phyloP scores from a whole-genome alignment of 2,329 filamentous ascomycete species.

The Cercospora zeina region DNA sequence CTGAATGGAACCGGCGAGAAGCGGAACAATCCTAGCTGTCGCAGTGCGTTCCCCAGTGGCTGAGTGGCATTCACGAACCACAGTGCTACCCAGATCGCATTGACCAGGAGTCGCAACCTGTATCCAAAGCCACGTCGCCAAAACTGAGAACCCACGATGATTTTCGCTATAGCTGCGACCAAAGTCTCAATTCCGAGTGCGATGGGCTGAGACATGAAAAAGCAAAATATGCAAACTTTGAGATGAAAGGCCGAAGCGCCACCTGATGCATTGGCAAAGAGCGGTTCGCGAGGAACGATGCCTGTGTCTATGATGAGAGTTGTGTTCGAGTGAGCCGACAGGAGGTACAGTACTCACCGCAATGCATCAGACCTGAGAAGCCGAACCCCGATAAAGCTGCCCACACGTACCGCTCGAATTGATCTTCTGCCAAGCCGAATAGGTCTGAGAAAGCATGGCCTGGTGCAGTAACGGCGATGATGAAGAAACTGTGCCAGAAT shows the following conservation, averaged over 20 bases:
- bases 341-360: neutral
- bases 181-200: neutral
- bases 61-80: slow-evolving; percentile 1
- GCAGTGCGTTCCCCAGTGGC: neutral
- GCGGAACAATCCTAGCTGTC: slow-evolving; percentile 8
- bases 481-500: slow-evolving; percentile 10
- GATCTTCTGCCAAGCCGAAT: neutral
- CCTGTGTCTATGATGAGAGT: neutral
- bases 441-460: slow-evolving; percentile 1
- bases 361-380: slow-evolving; percentile 1
- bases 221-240: slow-evolving; percentile 7
- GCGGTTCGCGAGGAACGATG: neutral
- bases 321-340: neutral
- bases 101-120: neutral
- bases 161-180: neutral
- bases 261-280: neutral
- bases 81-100: neutral
- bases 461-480: neutral
- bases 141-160: neutral
- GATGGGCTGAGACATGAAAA: slow-evolving; percentile 1
- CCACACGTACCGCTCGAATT: neutral
- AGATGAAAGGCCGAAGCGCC: neutral
- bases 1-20: slow-evolving; percentile 10
- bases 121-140: slow-evolving; percentile 4
- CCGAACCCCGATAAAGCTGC: neutral